Percentiles rank a stretch among this genome's conserved stretches.
phyloP scores from a whole-genome alignment of 1,284 basidiomycete genomes.

The Kwoniella shivajii region DNA sequence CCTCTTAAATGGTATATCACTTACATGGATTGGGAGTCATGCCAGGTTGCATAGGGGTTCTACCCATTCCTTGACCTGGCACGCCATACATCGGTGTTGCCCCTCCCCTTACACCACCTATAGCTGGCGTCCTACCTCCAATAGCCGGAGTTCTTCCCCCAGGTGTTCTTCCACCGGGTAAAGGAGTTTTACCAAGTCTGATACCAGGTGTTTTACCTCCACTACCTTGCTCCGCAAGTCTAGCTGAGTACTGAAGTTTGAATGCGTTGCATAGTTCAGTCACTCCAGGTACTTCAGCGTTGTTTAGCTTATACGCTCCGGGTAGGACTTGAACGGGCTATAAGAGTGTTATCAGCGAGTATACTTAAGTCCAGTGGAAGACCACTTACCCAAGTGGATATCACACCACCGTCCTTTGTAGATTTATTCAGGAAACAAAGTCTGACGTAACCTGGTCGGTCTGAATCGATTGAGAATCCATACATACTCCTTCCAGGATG shows the following conservation, averaged over 20 bases:
- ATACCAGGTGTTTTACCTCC: slow-evolving; percentile 76
- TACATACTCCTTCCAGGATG: slow-evolving; percentile 95
- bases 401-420: slow-evolving; percentile 58
- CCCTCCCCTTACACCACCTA: slow-evolving; percentile 22
- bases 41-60: slow-evolving; percentile 33
- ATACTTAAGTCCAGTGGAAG: not conserved
- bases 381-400: slow-evolving; percentile 79
- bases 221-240: slow-evolving; percentile 38
- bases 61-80: slow-evolving; percentile 5
- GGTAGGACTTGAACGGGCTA: slow-evolving; percentile 87
- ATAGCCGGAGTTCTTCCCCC: slow-evolving; percentile 16
- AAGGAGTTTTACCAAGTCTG: slow-evolving; percentile 55
- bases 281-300: slow-evolving; percentile 83
- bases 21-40: slow-evolving; percentile 40
- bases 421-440: slow-evolving; percentile 91
- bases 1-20: no score
- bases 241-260: slow-evolving; percentile 71
- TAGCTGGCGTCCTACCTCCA: slow-evolving; percentile 9
- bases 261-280: slow-evolving; percentile 92
- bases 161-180: slow-evolving; percentile 72
- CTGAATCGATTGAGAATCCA: slow-evolving; percentile 89
- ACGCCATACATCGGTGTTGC: slow-evolving; percentile 28
- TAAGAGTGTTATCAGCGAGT: slow-evolving; percentile 7
- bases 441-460: slow-evolving; percentile 88
- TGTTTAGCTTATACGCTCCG: slow-evolving; percentile 85